These are phyloP conservation scores for Zymoseptoria passerinii DNA, from an alignment of 2,329 filamentous ascomycete species.

Conservation along the genomic window DNA sequence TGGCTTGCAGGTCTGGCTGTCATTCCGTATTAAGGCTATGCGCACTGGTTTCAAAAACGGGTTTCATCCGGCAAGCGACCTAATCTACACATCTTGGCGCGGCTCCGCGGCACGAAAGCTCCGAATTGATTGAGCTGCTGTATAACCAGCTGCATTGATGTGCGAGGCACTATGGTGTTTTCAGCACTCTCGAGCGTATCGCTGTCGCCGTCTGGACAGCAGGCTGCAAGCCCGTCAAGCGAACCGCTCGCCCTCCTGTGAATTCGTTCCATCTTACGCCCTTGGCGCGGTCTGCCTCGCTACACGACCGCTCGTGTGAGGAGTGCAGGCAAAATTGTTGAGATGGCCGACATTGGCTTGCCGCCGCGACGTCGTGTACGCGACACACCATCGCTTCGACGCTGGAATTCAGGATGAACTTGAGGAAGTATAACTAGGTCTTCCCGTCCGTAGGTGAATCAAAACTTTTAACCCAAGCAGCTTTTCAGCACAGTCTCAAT, in stretches of 20 bases:
- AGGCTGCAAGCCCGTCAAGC: neutral
- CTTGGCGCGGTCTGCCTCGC: neutral
- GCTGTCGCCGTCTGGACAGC: neutral
- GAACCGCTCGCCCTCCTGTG: neutral
- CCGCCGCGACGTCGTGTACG: neutral
- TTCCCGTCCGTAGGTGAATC: conserved; percentile 2
- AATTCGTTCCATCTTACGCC: neutral
- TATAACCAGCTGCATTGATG: neutral
- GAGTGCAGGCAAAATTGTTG: neutral
- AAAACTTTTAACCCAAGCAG: neutral
- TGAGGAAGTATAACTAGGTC: conserved; percentile 1
- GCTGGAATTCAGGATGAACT: neutral
- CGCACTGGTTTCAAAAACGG: neutral
- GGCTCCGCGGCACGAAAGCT: neutral
- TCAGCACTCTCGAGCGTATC: neutral
- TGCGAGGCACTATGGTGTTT: neutral
- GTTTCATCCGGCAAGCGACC: neutral
- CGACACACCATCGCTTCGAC: neutral
- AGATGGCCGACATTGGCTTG: neutral
- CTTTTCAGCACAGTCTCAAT: neutral
- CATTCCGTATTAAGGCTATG: neutral
- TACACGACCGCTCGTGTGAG: neutral
- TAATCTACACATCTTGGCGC: neutral
- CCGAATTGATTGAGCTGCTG: neutral
- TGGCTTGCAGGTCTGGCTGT: neutral